These are phyloP conservation scores for Eucalyptus erythrocorys DNA, from an alignment of 345 rosid genomes.

Conservation along the genomic window DNA sequence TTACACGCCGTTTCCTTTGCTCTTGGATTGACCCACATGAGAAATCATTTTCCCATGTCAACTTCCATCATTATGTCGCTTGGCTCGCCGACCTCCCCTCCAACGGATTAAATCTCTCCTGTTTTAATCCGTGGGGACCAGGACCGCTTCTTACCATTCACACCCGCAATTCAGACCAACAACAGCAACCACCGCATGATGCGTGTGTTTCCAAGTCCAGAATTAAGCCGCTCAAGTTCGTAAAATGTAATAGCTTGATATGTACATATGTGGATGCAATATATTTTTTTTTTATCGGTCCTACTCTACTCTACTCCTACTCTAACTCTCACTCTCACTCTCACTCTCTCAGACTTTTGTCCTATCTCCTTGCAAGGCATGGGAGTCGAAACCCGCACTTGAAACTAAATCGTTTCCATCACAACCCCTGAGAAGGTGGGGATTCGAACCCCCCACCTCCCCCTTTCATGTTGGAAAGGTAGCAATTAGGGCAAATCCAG, in stretches of 20 bases:
- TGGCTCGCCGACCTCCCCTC: background rate
- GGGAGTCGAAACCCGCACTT: too few relatives aligned
- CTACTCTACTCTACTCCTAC: too few relatives aligned
- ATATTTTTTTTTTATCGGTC: too few relatives aligned
- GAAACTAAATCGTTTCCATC: too few relatives aligned
- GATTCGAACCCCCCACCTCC: too few relatives aligned
- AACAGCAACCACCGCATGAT: background rate
- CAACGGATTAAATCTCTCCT: background rate
- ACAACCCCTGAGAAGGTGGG: too few relatives aligned
- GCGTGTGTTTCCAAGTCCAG: background rate
- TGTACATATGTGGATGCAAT: background rate
- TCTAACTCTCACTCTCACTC: too few relatives aligned
- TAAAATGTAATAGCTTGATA: background rate
- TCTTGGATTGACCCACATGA: background rate
- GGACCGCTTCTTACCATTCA: background rate
- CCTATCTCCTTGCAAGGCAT: too few relatives aligned
- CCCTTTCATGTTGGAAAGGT: too few relatives aligned
- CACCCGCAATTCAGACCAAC: background rate
- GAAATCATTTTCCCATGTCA: background rate
- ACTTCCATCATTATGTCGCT: background rate
- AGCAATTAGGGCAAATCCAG: too few relatives aligned
- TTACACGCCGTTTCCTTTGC: background rate
- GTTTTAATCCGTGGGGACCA: background rate
- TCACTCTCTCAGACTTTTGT: too few relatives aligned
- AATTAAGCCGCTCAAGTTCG: background rate